These are phyloP conservation scores for Pouteria glomerata DNA, from an alignment of 148 eudicot genomes.

Conservation along the genomic window DNA sequence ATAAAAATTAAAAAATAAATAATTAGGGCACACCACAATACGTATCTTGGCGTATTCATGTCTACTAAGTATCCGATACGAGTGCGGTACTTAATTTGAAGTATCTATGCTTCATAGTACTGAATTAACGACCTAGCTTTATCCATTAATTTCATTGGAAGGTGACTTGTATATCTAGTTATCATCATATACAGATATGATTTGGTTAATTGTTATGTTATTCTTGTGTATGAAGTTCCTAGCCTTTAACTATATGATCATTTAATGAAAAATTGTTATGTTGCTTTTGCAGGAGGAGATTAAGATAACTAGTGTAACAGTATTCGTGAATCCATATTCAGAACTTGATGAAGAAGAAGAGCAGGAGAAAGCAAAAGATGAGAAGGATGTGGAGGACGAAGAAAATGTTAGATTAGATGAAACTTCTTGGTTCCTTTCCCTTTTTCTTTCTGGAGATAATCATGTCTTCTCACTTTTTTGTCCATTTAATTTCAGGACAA, in stretches of 20 bases:
- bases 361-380: conserved; percentile 52
- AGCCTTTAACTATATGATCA: background rate
- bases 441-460: background rate
- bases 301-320: conserved; percentile 64
- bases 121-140: too few relatives aligned
- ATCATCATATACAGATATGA: too few relatives aligned
- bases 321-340: conserved; percentile 80
- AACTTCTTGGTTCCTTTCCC: background rate
- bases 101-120: too few relatives aligned
- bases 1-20: too few relatives aligned
- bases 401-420: conserved; percentile 53
- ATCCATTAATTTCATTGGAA: too few relatives aligned
- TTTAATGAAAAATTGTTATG: background rate
- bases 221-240: background rate
- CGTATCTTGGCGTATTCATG: too few relatives aligned
- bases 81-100: too few relatives aligned
- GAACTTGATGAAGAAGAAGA: conserved; percentile 85
- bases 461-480: background rate
- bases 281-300: conserved; percentile 74
- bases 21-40: too few relatives aligned
- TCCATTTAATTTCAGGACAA: conserved; percentile 52
- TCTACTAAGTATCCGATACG: too few relatives aligned
- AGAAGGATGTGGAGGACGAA: conserved; percentile 50
- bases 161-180: too few relatives aligned
- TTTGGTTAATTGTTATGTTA: background rate